phyloP scores from a whole-genome alignment of 257 asterid genomes.

The Solanum boliviense region DNA sequence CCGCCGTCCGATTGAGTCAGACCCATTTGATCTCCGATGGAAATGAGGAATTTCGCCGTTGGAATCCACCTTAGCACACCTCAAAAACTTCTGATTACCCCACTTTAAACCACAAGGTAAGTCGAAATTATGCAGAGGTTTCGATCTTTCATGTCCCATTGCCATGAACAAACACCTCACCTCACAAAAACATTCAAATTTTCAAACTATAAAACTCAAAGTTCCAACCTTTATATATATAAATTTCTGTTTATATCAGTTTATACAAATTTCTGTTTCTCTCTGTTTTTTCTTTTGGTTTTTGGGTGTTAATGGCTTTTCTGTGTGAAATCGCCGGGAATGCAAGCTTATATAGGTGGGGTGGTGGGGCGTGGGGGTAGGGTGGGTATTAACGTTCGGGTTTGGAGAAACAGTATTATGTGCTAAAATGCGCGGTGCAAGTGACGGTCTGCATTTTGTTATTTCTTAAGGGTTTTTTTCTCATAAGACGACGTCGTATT shows the following conservation, averaged over 20 bases:
- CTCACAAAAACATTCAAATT: not conserved
- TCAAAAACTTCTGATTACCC: conserved; percentile 40
- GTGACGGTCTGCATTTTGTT: not conserved
- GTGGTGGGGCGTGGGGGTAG: not conserved
- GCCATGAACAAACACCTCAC: conserved; percentile 14
- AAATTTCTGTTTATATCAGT: not conserved
- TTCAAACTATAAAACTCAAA: not conserved
- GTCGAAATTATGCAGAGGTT: conserved; percentile 48
- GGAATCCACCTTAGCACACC: conserved; percentile 50
- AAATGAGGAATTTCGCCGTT: conserved; percentile 21
- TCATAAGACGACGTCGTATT: not conserved
- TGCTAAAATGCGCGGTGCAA: conserved; percentile 1
- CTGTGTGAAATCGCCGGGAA: conserved; percentile 2
- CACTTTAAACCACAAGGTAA: conserved; percentile 40
- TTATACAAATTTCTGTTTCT: not conserved
- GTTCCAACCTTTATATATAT: not conserved
- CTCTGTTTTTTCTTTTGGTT: not conserved
- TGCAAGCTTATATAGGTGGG: not conserved
- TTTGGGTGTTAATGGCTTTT: not conserved
- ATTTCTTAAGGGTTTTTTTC: not conserved
- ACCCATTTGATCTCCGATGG: conserved; percentile 3
- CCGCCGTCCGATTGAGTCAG: not conserved
- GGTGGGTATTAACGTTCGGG: not conserved
- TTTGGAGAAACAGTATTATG: not conserved
- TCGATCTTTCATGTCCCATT: conserved; percentile 40